Percentiles rank a stretch among this genome's conserved stretches.
These are phyloP conservation scores for Aspergillus cristatus DNA, from an alignment of 495 filamentous ascomycete genomes.

Conservation along the genomic window DNA sequence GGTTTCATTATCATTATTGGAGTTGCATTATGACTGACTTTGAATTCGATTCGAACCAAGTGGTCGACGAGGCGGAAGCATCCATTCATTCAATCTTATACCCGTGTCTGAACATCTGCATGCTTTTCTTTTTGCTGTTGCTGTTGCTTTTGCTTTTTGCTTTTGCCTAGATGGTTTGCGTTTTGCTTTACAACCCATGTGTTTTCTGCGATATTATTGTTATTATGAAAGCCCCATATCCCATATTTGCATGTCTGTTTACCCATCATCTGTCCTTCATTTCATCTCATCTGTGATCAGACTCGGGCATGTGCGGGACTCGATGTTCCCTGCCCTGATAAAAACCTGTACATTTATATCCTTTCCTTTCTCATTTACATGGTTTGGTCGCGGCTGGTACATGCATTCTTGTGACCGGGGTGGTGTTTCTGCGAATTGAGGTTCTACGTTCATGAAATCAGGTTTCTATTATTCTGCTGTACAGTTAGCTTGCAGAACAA, in stretches of 20 bases:
- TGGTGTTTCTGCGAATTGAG: too few species aligned
- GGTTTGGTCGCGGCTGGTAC: too few species aligned
- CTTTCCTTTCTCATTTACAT: constrained; percentile 8
- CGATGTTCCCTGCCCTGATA: constrained; percentile 1
- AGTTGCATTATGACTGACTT: constrained; percentile 30
- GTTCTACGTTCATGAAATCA: too few species aligned
- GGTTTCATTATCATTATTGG: constrained; percentile 13
- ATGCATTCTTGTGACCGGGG: constrained; percentile 5
- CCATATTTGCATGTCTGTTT: neutral
- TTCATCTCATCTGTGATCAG: neutral
- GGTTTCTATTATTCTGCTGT: too few species aligned
- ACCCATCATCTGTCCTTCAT: neutral
- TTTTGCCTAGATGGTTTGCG: constrained; percentile 4
- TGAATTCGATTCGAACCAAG: constrained; percentile 9
- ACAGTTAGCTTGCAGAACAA: too few species aligned
- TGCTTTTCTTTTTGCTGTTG: constrained; percentile 24
- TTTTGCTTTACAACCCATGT: constrained; percentile 2
- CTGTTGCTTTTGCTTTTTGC: constrained; percentile 8
- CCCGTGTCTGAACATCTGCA: constrained; percentile 35
- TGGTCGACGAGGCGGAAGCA: constrained; percentile 14
- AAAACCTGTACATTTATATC: constrained; percentile 19
- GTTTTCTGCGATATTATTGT: too few species aligned
- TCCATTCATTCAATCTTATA: constrained; percentile 39
- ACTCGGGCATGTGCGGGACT: too few species aligned
- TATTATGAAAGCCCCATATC: neutral